These are phyloP conservation scores for Rehmannia glutinosa DNA, from an alignment of 257 asterid species.

Conservation along the genomic window DNA sequence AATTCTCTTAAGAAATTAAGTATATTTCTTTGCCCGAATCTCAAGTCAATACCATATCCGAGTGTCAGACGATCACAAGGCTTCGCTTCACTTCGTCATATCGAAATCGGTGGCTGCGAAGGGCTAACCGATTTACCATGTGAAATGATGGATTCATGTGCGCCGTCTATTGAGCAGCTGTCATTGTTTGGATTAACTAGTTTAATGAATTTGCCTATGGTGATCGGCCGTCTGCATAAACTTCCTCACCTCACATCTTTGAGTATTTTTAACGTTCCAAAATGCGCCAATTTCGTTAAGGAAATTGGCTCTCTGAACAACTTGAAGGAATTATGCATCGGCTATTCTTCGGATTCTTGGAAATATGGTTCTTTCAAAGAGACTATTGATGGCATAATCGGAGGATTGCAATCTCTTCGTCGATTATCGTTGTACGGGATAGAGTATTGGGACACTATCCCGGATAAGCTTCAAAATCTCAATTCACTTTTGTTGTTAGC, in stretches of 20 bases:
- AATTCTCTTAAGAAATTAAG: not conserved
- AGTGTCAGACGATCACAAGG: not conserved
- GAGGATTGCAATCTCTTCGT: not conserved
- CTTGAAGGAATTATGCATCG: too few species aligned
- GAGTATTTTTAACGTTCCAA: not conserved
- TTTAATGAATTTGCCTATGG: not conserved
- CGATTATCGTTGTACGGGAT: not conserved
- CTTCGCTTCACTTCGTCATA: not conserved
- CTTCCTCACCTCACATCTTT: not conserved
- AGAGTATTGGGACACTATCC: not conserved
- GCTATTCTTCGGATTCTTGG: too few species aligned
- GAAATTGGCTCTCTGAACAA: too few species aligned
- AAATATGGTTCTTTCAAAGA: not conserved
- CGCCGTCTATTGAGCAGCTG: not conserved
- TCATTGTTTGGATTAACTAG: not conserved
- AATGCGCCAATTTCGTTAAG: too few species aligned
- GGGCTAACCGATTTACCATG: slow-evolving; percentile 9
- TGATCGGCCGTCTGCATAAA: not conserved
- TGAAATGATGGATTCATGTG: slow-evolving; percentile 3
- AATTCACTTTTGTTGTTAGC: not conserved
- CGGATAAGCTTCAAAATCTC: slow-evolving; percentile 15
- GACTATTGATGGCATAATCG: not conserved
- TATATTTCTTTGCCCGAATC: not conserved
- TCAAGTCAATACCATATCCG: not conserved
- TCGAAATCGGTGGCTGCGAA: not conserved